Evolutionary conservation across 768 basidiomycete genomes (phyloP).

Genomic region (Tulasnella sp.): DNA sequence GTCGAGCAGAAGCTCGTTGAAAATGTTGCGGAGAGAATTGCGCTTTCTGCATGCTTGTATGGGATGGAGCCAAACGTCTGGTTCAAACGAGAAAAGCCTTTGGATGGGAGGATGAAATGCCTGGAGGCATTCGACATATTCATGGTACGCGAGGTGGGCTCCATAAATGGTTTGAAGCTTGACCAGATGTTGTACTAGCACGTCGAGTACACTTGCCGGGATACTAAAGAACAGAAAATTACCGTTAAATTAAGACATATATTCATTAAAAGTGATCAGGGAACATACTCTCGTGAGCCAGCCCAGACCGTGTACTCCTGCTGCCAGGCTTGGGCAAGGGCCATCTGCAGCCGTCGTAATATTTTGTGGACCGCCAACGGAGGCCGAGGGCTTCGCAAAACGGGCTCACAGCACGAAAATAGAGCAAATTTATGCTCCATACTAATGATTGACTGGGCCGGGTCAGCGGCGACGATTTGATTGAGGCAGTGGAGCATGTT

Average conservation of each 20-base stretch:
- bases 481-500: neutral
- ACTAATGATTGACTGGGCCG: neutral
- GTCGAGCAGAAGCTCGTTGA: neutral
- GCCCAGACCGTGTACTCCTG: neutral
- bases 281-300: neutral
- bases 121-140: neutral
- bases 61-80: neutral
- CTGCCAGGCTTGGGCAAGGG: neutral
- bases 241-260: too few species aligned
- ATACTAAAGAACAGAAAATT: neutral
- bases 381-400: neutral
- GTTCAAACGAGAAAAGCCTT: neutral
- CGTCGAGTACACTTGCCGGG: neutral
- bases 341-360: neutral
- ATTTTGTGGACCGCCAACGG: neutral
- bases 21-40: neutral
- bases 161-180: neutral
- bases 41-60: neutral
- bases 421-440: neutral
- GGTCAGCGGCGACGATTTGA: neutral
- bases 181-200: neutral
- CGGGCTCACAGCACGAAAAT: neutral
- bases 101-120: neutral
- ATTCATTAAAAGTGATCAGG: too few species aligned
- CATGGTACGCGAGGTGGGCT: neutral